phyloP scores from a whole-genome alignment of 2,329 filamentous ascomycete species.

The Pseudogymnoascus sp. region DNA sequence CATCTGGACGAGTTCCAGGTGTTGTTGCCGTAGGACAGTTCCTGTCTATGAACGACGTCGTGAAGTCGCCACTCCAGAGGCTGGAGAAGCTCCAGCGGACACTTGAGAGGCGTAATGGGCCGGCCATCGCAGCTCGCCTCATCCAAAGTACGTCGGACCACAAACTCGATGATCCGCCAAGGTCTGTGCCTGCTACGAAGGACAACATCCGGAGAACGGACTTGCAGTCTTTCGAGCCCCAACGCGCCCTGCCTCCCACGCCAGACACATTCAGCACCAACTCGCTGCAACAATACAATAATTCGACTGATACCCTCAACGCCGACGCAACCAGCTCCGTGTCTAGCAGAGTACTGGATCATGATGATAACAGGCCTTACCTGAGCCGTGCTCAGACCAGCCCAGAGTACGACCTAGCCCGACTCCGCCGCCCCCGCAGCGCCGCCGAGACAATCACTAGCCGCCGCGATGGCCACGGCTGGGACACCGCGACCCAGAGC shows the following conservation, averaged over 20 bases:
- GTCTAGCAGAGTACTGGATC: not conserved
- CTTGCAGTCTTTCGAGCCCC: slow-evolving; percentile 26
- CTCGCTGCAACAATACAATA: slow-evolving; percentile 37
- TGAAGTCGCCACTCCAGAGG: slow-evolving; percentile 44
- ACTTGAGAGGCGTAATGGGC: slow-evolving; percentile 15
- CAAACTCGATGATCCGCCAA: slow-evolving; percentile 11
- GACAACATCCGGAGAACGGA: not conserved
- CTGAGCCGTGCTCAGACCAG: not conserved
- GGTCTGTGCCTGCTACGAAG: slow-evolving; percentile 21
- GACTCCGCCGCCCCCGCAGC: slow-evolving; percentile 23
- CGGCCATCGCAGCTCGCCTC: slow-evolving; percentile 1
- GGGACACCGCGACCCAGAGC: slow-evolving; percentile 28
- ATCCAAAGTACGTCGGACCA: not conserved
- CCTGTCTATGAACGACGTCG: slow-evolving; percentile 39
- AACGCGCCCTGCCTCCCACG: slow-evolving; percentile 28
- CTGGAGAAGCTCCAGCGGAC: slow-evolving; percentile 38
- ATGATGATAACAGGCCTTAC: not conserved
- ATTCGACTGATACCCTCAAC: slow-evolving; percentile 40
- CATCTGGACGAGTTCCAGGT: slow-evolving; percentile 1
- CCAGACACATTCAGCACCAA: slow-evolving; percentile 30
- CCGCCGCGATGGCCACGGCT: slow-evolving; percentile 28
- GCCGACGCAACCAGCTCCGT: not conserved
- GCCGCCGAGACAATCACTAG: slow-evolving; percentile 29
- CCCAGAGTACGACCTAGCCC: not conserved
- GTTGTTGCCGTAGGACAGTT: slow-evolving; percentile 27